These are phyloP conservation scores for Phytophthora constricta DNA, from an alignment of 352 stramenopile genomes.

Conservation along the genomic window DNA sequence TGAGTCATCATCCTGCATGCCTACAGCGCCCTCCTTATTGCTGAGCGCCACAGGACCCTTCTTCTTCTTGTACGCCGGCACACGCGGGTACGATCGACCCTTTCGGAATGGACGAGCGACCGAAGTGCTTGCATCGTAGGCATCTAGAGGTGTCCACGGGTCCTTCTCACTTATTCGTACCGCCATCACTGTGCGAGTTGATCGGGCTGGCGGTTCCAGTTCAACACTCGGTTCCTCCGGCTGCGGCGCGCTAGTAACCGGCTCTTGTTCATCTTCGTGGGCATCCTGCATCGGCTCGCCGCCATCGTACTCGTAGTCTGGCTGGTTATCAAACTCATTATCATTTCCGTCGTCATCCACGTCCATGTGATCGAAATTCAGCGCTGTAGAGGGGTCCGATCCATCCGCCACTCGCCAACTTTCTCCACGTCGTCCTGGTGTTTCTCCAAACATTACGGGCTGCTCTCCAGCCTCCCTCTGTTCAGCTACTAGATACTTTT, in stretches of 20 bases:
- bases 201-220: background rate
- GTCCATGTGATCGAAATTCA: conserved; percentile 61
- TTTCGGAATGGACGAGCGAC: conserved; percentile 78
- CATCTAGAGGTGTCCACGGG: conserved; percentile 73
- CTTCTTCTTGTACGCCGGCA: conserved; percentile 49
- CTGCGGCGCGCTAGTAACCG: too few species aligned
- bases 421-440: conserved; percentile 22
- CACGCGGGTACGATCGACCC: conserved; percentile 66
- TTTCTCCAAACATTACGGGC: conserved; percentile 35
- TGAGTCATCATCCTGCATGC: conserved; percentile 46
- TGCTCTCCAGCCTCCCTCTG: conserved; percentile 19
- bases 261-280: conserved; percentile 11
- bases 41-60: conserved; percentile 21
- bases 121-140: conserved; percentile 77
- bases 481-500: conserved; percentile 57
- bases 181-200: background rate
- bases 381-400: conserved; percentile 31
- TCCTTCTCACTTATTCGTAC: conserved; percentile 49
- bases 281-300: conserved; percentile 35
- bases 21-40: conserved; percentile 44
- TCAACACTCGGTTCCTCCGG: conserved; percentile 2
- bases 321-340: conserved; percentile 37
- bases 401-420: conserved; percentile 31
- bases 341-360: conserved; percentile 27
- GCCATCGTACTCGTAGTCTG: conserved; percentile 40